Evolutionary conservation across 306 rosid species (phyloP).

Genomic region (Rosa persica): DNA sequence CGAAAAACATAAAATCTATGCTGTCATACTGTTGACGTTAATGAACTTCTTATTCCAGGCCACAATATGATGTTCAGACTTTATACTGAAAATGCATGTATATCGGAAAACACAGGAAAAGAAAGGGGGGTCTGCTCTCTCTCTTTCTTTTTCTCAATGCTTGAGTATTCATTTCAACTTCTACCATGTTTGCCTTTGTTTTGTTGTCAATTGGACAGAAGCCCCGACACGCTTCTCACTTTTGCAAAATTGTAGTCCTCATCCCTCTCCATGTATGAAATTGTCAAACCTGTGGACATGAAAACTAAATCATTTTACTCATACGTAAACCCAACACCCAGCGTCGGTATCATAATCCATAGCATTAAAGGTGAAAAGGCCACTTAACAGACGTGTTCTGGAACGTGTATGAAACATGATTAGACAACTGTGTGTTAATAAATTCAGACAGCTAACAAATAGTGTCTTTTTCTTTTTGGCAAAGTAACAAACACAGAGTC

Average conservation of each 20-base stretch:
- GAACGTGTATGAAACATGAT: neutral
- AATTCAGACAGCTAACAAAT: neutral
- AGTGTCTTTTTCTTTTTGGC: too few species aligned
- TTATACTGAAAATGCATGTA: too few species aligned
- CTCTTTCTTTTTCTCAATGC: neutral
- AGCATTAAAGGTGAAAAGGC: neutral
- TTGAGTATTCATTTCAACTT: neutral
- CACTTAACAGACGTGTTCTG: neutral
- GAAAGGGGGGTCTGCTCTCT: neutral
- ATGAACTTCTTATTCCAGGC: neutral
- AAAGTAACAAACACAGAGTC: constrained; percentile 1
- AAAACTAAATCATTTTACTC: neutral
- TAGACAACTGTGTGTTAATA: neutral
- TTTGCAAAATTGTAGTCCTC: constrained; percentile 2
- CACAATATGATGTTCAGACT: neutral
- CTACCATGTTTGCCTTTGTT: neutral
- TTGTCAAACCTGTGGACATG: constrained; percentile 5
- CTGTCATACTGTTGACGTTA: neutral
- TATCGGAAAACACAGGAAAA: neutral
- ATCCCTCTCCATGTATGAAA: neutral
- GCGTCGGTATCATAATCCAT: neutral
- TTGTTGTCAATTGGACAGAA: neutral
- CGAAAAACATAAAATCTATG: neutral
- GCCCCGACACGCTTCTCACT: neutral
- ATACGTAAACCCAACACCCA: neutral